These are phyloP conservation scores for Bryoerythrophyllum caledonicum DNA, from an alignment of 225 moss, liverwort and hornwort genomes.

Conservation along the genomic window DNA sequence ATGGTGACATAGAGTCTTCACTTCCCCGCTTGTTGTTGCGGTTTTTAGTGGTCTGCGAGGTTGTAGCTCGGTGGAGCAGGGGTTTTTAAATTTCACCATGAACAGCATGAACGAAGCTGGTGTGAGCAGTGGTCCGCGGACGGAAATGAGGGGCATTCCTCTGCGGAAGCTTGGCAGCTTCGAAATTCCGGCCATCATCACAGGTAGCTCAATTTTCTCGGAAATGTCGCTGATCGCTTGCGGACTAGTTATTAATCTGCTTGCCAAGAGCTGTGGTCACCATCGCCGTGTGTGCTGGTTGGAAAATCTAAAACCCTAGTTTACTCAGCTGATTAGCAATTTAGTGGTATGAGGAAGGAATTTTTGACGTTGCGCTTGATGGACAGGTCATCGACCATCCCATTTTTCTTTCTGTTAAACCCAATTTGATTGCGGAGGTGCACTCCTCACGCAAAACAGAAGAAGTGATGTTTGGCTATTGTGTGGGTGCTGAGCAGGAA, in stretches of 20 bases:
- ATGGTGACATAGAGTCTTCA: background rate
- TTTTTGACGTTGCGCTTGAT: background rate
- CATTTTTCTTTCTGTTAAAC: background rate
- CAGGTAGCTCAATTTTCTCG: constrained; percentile 18
- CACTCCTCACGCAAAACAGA: background rate
- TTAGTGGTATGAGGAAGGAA: background rate
- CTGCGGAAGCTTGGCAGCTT: constrained; percentile 57
- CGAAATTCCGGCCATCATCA: constrained; percentile 56
- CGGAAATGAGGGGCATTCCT: constrained; percentile 41
- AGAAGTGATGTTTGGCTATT: background rate
- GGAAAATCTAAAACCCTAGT: background rate
- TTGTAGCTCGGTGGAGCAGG: background rate
- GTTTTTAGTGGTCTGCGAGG: background rate
- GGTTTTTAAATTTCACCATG: constrained; percentile 6
- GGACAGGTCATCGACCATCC: no score
- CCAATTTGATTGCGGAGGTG: background rate
- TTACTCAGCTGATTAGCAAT: background rate
- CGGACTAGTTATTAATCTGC: background rate
- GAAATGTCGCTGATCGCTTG: background rate
- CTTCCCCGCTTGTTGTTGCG: background rate
- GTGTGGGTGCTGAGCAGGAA: constrained; percentile 31
- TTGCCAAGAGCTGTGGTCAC: background rate
- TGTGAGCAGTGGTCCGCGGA: constrained; percentile 29
- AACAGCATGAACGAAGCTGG: constrained; percentile 23
- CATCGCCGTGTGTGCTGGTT: background rate